phyloP scores from a whole-genome alignment of 768 basidiomycete species.

The Ephemerocybe angulata region DNA sequence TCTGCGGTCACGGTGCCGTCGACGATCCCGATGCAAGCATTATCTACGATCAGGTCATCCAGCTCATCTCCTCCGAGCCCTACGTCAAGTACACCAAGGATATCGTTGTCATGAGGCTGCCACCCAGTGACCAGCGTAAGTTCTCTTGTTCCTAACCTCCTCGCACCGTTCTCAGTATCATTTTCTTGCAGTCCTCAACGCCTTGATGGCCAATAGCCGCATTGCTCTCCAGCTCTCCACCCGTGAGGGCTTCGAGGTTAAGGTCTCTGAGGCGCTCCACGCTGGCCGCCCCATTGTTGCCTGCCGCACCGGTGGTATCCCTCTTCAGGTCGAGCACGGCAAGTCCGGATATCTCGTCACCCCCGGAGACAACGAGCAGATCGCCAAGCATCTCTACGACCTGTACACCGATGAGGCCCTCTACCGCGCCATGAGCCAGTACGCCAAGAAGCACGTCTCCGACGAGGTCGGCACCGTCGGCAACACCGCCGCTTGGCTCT shows the following conservation, averaged over 20 bases:
- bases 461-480: conserved; percentile 86
- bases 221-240: conserved; percentile 89
- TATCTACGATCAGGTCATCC: conserved; percentile 78
- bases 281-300: conserved; percentile 86
- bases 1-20: conserved; percentile 90
- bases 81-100: conserved; percentile 56
- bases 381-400: conserved; percentile 73
- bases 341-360: conserved; percentile 85
- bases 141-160: conserved; percentile 34
- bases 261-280: conserved; percentile 93
- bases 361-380: conserved; percentile 68
- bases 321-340: conserved; percentile 84
- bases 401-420: conserved; percentile 72
- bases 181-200: conserved; percentile 63
- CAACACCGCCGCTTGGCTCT: conserved; percentile 61
- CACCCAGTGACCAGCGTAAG: conserved; percentile 81
- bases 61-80: conserved; percentile 48
- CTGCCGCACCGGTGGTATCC: conserved; percentile 86
- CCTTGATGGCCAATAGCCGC: conserved; percentile 83
- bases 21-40: conserved; percentile 94
- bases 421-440: conserved; percentile 59
- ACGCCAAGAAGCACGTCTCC: conserved; percentile 71
- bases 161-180: not conserved
- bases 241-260: conserved; percentile 96
- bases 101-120: conserved; percentile 75